Base-by-base conservation (phyloP, 2,329 filamentous ascomycete genomes). In the Fonsecaea pugnacius region DNA sequence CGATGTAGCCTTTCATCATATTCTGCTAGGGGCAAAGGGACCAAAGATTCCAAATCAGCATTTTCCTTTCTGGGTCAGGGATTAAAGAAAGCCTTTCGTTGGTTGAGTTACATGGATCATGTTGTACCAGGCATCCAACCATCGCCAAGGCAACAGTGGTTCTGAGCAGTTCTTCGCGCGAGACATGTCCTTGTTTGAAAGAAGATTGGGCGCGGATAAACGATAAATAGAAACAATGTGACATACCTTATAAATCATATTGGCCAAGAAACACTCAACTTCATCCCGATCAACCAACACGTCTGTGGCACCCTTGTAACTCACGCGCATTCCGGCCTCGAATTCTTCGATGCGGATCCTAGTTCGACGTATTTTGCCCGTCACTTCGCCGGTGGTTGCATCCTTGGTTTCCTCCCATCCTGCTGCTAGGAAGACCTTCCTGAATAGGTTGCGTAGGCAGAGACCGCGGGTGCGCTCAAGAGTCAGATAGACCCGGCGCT, bases 1-100 rank as follows among this genome's bases (percentile, higher is more conserved):
- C 89, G 70, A 99, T 99, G 78, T 99, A 99, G 46, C 96, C 95
- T 79, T 98, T 99, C 91, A 99, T 96, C 27, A 95, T 83, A 64
- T 90, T 91, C 92, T 96, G 70, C 27, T 43, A 54, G 52, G 16
- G n/a, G 43, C 3, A 2, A 24, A 59, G 36, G 16, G 35, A 27
- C n/a, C 46, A 27, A 9, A 27, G 9, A 48, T 24, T 48, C 24
- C 33, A 54, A 12, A 62, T 68, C 62, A 63, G 63, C 62, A 58
- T 48, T n/a, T 56, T 12, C 33, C 24, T 40, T 43, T 51, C 36
- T 36, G 16, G 38, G 38, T 24, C 27, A 24, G 32, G 7, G 14
- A 48, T 24, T 4, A 10, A 12, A 21, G 46, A 18, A 51, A 36
- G 24, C 21, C 30, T 52, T 50, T 33, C n/a, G 21, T n/a, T 14